Conservation (phyloP, 2,329 filamentous ascomycete species). For the Anthostomella pinea region DNA sequence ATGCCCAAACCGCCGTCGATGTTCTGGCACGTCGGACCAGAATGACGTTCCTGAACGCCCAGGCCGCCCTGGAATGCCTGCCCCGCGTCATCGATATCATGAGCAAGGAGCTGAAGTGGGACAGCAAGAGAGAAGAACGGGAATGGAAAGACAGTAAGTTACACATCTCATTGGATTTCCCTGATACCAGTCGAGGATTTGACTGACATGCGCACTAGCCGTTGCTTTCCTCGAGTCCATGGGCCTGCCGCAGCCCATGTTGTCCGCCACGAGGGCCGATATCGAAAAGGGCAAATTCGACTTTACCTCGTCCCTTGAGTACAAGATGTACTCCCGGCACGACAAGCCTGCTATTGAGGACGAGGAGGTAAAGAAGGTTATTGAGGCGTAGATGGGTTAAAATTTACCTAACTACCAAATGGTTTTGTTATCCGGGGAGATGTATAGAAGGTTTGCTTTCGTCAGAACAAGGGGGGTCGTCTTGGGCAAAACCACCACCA, state of each 20-base stretch:
- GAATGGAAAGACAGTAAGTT: slow-evolving; percentile 76
- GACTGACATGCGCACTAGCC: slow-evolving; percentile 36
- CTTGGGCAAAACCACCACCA: no score
- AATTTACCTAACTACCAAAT: no score
- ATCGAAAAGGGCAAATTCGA: slow-evolving; percentile 60
- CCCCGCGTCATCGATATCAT: slow-evolving; percentile 87
- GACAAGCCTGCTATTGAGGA: slow-evolving; percentile 47
- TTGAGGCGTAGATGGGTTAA: no score
- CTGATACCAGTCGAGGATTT: slow-evolving; percentile 1
- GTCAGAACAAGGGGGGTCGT: no score
- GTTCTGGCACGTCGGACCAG: slow-evolving; percentile 82
- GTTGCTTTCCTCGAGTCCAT: slow-evolving; percentile 61
- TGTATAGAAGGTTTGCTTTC: no score
- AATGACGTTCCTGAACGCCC: slow-evolving; percentile 86
- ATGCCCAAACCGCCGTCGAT: slow-evolving; percentile 86
- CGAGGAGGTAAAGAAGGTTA: no score
- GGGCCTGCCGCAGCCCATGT: slow-evolving; percentile 61
- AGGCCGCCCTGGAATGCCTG: slow-evolving; percentile 82
- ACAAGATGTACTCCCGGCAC: slow-evolving; percentile 61
- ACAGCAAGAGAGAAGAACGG: slow-evolving; percentile 63
- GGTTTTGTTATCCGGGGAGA: no score
- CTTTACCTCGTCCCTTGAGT: slow-evolving; percentile 55
- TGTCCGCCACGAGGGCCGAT: slow-evolving; percentile 55
- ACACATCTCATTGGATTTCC: not conserved
- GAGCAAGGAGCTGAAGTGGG: slow-evolving; percentile 80